phyloP scores from a whole-genome alignment of 1,284 basidiomycete species.

The Ganoderma leucocontextum region DNA sequence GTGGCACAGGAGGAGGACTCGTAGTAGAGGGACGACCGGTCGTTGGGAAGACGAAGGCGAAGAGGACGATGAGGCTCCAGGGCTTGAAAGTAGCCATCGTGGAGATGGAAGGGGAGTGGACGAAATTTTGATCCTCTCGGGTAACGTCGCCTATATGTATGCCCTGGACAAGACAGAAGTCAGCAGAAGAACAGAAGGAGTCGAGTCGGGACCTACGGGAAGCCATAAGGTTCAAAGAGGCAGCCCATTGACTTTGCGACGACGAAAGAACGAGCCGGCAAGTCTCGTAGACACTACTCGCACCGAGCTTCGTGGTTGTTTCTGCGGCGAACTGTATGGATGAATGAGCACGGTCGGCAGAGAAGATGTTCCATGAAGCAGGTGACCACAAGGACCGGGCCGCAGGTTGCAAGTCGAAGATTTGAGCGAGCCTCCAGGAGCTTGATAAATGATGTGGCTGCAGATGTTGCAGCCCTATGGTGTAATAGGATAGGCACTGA shows the following conservation, averaged over 20 bases:
- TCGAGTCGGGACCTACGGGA: background rate
- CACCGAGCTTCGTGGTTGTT: background rate
- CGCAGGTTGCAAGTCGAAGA: background rate
- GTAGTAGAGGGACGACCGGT: background rate
- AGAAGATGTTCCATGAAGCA: background rate
- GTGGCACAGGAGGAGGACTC: background rate
- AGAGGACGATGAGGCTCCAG: background rate
- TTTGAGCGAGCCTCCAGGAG: no score
- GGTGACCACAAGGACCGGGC: background rate
- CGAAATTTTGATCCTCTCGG: background rate
- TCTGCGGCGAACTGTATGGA: background rate
- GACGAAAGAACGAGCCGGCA: background rate
- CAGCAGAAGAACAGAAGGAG: background rate
- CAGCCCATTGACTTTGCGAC: background rate
- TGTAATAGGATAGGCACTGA: no score
- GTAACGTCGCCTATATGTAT: background rate
- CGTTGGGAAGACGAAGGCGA: background rate
- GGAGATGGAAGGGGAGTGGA: background rate
- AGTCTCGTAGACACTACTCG: background rate
- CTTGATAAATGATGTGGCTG: no score
- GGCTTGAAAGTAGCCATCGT: background rate
- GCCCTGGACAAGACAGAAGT: no score
- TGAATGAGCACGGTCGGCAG: background rate
- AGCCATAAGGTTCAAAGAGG: background rate
- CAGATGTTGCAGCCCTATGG: no score